These are phyloP conservation scores for Ceratocystis huliohia DNA, from an alignment of 2,329 filamentous ascomycete genomes.

Conservation along the genomic window DNA sequence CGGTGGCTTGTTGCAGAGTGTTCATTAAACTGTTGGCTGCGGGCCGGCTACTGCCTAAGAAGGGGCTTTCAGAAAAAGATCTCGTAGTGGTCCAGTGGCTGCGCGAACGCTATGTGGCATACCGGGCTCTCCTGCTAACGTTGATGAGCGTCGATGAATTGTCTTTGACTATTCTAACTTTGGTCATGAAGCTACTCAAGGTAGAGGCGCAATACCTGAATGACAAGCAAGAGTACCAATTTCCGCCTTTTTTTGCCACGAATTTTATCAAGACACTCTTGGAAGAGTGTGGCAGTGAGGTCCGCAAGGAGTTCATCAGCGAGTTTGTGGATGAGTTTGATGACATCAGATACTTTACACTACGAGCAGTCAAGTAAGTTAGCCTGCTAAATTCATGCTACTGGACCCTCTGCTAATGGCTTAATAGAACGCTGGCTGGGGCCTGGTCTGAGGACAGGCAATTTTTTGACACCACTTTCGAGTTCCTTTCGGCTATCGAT, in stretches of 20 bases:
- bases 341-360: constrained; percentile 74
- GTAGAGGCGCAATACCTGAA: constrained; percentile 55
- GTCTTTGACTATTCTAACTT: constrained; percentile 59
- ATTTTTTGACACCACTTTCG: constrained; percentile 45
- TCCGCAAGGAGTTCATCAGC: constrained; percentile 60
- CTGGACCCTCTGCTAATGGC: constrained; percentile 8
- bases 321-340: constrained; percentile 70
- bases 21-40: constrained; percentile 70
- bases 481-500: constrained; percentile 54
- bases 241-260: constrained; percentile 35
- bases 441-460: constrained; percentile 25
- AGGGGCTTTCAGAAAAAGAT: constrained; percentile 58
- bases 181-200: constrained; percentile 75
- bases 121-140: constrained; percentile 47
- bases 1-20: constrained; percentile 71
- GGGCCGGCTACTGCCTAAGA: constrained; percentile 55
- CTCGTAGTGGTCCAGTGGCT: constrained; percentile 65
- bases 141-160: constrained; percentile 50
- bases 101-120: constrained; percentile 59
- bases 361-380: constrained; percentile 58
- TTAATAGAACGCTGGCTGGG: constrained; percentile 27
- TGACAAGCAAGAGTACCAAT: constrained; percentile 51
- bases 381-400: constrained; percentile 10
- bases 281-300: constrained; percentile 41
- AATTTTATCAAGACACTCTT: constrained; percentile 41